A percentile compares a stretch with the other conserved stretches of the same genome.
phyloP scores from a whole-genome alignment of 192 early-diverging fungal species.

The Coemansia sp. region DNA sequence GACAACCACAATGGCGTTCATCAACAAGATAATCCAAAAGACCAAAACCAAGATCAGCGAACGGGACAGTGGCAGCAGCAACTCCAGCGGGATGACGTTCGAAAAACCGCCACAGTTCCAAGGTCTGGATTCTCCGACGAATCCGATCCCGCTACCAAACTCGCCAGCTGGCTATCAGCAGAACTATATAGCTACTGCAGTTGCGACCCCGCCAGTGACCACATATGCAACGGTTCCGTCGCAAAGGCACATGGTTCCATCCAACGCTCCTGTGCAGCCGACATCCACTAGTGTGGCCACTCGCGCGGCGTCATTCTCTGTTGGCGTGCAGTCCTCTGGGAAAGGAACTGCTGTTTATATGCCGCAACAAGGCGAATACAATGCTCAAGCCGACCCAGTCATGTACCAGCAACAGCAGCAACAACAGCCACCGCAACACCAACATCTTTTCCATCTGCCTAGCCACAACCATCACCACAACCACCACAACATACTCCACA shows the following conservation, averaged over 20 bases:
- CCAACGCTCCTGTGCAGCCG: conserved; percentile 34
- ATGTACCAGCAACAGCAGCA: conserved; percentile 3
- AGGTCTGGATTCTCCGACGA: conserved; percentile 39
- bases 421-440: conserved; percentile 9
- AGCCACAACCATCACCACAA: conserved; percentile 7
- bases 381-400: neutral
- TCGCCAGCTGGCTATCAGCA: conserved; percentile 18
- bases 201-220: conserved; percentile 15
- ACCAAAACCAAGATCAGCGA: conserved; percentile 55
- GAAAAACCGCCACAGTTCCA: conserved; percentile 19
- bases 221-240: conserved; percentile 16
- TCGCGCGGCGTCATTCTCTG: conserved; percentile 51
- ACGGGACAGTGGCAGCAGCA: conserved; percentile 20
- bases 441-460: conserved; percentile 10
- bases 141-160: conserved; percentile 23
- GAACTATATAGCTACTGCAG: conserved; percentile 8
- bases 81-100: neutral
- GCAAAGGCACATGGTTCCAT: conserved; percentile 50
- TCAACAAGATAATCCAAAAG: conserved; percentile 59
- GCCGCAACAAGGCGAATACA: conserved; percentile 5
- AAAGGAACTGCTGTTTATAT: conserved; percentile 12
- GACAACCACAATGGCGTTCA: conserved; percentile 46
- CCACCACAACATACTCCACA: conserved; percentile 11
- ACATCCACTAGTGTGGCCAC: conserved; percentile 41
- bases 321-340: conserved; percentile 16